These are phyloP conservation scores for Gaeumannomyces sp. DNA, from an alignment of 2,329 filamentous ascomycete species.

Conservation along the genomic window DNA sequence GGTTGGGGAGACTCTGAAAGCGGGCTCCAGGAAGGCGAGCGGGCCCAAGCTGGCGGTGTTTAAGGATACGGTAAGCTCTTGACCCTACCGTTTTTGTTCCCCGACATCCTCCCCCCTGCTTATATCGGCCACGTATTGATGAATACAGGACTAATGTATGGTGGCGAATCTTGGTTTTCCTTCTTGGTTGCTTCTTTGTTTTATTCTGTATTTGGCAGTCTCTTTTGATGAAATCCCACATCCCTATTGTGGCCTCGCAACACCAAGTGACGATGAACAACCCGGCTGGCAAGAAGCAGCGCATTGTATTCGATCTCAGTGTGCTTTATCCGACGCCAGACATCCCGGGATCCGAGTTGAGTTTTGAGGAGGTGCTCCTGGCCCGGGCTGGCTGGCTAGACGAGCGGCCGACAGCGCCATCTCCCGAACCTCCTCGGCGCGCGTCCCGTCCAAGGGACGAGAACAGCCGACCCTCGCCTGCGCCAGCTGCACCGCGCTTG, in stretches of 20 bases:
- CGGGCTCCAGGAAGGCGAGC: slow-evolving; percentile 68
- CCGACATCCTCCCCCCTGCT: slow-evolving; percentile 26
- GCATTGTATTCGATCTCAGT: slow-evolving; percentile 81
- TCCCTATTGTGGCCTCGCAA: slow-evolving; percentile 62
- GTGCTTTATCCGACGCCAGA: slow-evolving; percentile 75
- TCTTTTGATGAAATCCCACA: slow-evolving; percentile 46
- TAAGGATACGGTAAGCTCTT: slow-evolving; percentile 82
- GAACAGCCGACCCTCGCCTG: slow-evolving; percentile 14
- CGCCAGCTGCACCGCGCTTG: not conserved
- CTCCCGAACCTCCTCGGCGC: not conserved
- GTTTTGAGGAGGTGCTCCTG: slow-evolving; percentile 89
- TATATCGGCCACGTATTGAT: slow-evolving; percentile 67
- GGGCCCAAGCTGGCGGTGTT: slow-evolving; percentile 85
- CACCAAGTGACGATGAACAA: slow-evolving; percentile 79
- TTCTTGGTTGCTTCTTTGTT: slow-evolving; percentile 28
- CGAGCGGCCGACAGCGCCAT: slow-evolving; percentile 8
- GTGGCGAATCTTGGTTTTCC: slow-evolving; percentile 37
- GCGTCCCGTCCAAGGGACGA: slow-evolving; percentile 18
- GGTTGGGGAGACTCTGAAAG: slow-evolving; percentile 86
- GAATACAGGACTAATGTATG: slow-evolving; percentile 89
- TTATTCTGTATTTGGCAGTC: slow-evolving; percentile 42
- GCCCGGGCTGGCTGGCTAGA: slow-evolving; percentile 64
- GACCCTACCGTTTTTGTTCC: slow-evolving; percentile 17
- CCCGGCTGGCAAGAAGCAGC: slow-evolving; percentile 74
- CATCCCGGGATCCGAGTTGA: slow-evolving; percentile 67